Evolutionary conservation across 164 flowering plant species (phyloP), one percentile per base, ranked within the genome.

Genomic region (Vitis riparia): DNA sequence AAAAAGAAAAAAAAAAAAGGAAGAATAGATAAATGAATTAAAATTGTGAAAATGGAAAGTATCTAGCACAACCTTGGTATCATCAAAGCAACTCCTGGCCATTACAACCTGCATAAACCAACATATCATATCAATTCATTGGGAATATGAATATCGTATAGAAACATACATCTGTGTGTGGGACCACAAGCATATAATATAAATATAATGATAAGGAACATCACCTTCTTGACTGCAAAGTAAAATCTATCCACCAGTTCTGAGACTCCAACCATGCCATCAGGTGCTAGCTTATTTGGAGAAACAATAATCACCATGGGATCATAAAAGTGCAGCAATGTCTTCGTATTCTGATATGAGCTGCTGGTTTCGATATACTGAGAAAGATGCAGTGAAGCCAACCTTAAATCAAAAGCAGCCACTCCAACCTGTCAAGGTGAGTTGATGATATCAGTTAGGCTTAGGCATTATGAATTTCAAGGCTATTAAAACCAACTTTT

Each of bases 351-450:
- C 66, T 91, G 99, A 73, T 93, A 93, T 13, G 95, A 91, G 71
- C 90, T 86, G 76, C 98, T 93, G 14, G 99, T 96, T 79, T 96
- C 99, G 13, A 96, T 96, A 72, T 89, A 96, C 63, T 93, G 98
- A 71, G 99, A 96, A 61, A 96, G 98, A 80, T 96, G 97, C 75
- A 93, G 74, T 9, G 99, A 85, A 63, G 99, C 99, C 2, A 92
- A 87, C 71, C 98, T 85, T 68, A 96, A 81, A 80, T 93, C 97
- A 78, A 96, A 89, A 47, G 99, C 99, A 70, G 98, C 97, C 70
- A 96, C 87, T 69, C 98, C 99, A 63, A 96, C 97, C 99, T 96
- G 84, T 13, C 52, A 53, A 77, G 29, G 59, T 44, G 11, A 65
- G 12, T 37, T 37, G 44, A 37, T 66, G 49, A 23, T 53, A 14